phyloP scores from a whole-genome alignment of 2,329 filamentous ascomycete species.

The Lasiodiplodia theobromae region DNA sequence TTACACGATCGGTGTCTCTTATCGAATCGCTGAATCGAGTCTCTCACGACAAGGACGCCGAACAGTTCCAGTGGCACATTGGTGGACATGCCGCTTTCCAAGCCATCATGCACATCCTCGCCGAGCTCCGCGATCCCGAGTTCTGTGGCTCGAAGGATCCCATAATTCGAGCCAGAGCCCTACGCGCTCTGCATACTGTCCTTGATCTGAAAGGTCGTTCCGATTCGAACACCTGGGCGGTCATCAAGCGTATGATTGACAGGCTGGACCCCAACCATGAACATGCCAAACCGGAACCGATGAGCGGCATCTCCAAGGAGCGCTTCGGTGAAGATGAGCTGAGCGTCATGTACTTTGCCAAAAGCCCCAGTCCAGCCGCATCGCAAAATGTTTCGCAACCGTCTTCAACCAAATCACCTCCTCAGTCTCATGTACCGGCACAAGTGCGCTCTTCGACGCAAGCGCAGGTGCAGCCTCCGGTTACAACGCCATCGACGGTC shows the following conservation, averaged over 20 bases:
- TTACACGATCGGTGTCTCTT: conserved; percentile 48
- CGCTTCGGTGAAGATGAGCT: conserved; percentile 21
- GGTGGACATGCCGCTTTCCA: conserved; percentile 35
- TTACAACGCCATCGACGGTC: neutral
- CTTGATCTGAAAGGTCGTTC: conserved; percentile 41
- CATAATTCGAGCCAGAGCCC: conserved; percentile 32
- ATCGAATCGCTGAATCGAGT: conserved; percentile 47
- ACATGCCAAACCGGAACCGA: conserved; percentile 7
- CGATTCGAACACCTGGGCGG: conserved; percentile 46
- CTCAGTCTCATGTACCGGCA: neutral
- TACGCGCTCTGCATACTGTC: conserved; percentile 44
- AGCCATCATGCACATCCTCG: conserved; percentile 48
- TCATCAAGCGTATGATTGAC: conserved; percentile 48
- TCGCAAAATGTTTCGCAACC: neutral
- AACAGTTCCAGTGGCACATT: conserved; percentile 49
- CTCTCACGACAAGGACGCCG: conserved; percentile 44
- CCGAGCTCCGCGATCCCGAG: conserved; percentile 47
- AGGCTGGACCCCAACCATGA: conserved; percentile 41
- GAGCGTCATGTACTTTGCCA: conserved; percentile 23
- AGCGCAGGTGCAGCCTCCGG: conserved; percentile 4
- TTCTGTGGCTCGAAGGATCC: conserved; percentile 43
- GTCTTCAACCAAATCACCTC: conserved; percentile 3
- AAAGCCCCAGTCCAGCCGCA: conserved; percentile 18
- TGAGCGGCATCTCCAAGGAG: conserved; percentile 20
- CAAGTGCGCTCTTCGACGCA: neutral